Evolutionary conservation across 192 early-diverging fungal species (phyloP), one percentile per base, ranked within the genome.

Genomic region (Chytriomyces hyalinus): DNA sequence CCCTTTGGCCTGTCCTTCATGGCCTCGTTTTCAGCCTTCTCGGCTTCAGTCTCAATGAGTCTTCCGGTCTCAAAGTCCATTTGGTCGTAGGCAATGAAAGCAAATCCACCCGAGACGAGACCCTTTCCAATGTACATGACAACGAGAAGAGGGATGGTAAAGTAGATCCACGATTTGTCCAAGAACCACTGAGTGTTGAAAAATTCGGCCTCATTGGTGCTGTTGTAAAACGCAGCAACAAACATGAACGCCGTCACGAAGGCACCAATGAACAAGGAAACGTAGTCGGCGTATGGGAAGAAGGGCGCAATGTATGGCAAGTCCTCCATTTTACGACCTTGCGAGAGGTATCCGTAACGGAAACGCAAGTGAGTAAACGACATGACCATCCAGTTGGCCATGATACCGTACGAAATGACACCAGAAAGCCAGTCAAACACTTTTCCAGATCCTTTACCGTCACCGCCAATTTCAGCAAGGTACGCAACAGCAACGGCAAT

Each of bases 401-500:
- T n/a, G 53, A 72, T 72, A 9, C 48, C 70, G 2, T 51, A 22
- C 8, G 51, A 45, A 60, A 72, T 53, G 53, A 84, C 44, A 73
- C 53, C 53, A n/a, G 53, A 57, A n/a, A 88, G 77, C 64, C 74
- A 85, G 67, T 61, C 69, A 77, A 89, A 88, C 51, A 80, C 73
- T n/a, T 45, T 80, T 51, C 81, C 85, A 36, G 81, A 73, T 13
- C 83, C 87, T 13, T 87, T 83, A 5, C 90, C 73, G 6, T 82
- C 78, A 1, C 84, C 82, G 13, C 36, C 36, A 36, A 36, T 36
- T 59, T 20, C 57, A 65, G 63, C 15, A 65, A 26, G n/a, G 28
- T 65, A 65, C 92, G 85, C 48, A 84, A 85, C 9, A 91, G 61
- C 51, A 83, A 81, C 20, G 89, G 90, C 70, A 92, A 84, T 15